phyloP scores from a whole-genome alignment of 257 asterid species.

The Solanum pimpinellifolium region DNA sequence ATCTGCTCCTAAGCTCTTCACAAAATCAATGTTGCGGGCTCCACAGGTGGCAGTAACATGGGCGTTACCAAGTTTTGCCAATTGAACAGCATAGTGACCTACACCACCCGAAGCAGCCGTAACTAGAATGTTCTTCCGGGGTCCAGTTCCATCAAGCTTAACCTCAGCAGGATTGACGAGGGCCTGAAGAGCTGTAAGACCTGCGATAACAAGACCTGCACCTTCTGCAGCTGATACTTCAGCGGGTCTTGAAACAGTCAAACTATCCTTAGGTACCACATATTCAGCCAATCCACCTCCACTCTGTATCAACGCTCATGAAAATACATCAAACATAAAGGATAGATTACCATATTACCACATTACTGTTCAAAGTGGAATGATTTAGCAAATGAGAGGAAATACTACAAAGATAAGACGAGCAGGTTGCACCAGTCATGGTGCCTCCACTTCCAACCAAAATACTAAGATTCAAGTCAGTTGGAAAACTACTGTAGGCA shows the following conservation, averaged over 20 bases:
- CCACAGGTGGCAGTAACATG: constrained; percentile 85
- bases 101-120: constrained; percentile 81
- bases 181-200: constrained; percentile 46
- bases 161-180: constrained; percentile 32
- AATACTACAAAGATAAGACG: not conserved
- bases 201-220: constrained; percentile 55
- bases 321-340: not conserved
- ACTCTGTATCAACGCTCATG: constrained; percentile 12
- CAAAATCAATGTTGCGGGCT: constrained; percentile 51
- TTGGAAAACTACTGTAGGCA: not conserved
- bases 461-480: not conserved
- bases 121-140: constrained; percentile 40
- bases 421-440: not conserved
- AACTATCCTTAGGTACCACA: constrained; percentile 38
- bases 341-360: not conserved
- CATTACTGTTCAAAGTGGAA: not conserved
- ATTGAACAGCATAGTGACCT: constrained; percentile 64
- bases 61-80: constrained; percentile 60
- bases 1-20: constrained; percentile 64
- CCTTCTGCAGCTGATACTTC: constrained; percentile 54
- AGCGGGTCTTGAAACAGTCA: constrained; percentile 39
- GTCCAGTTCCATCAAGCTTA: constrained; percentile 30
- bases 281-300: constrained; percentile 72
- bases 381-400: not conserved
- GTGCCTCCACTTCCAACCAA: not conserved